phyloP scores from a whole-genome alignment of 2,329 filamentous ascomycete genomes.

The Beauveria sp. region DNA sequence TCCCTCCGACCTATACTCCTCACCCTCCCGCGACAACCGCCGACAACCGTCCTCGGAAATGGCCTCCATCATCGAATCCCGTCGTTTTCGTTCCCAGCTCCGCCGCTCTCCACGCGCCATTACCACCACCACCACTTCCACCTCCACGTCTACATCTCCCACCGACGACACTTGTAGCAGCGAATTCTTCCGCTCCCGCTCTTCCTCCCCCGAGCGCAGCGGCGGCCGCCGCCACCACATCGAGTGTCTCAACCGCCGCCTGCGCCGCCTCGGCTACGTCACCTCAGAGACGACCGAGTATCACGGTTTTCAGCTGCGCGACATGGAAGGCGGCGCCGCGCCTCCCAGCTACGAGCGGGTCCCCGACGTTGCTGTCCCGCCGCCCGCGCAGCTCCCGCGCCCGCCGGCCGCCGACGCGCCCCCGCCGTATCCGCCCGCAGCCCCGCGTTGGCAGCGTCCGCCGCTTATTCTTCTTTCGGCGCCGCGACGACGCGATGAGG shows the following conservation, averaged over 20 bases:
- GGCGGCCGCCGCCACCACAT: not conserved
- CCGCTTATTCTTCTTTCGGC: too few relatives aligned
- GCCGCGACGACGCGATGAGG: not conserved
- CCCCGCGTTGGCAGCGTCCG: too few relatives aligned
- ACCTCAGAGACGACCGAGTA: not conserved
- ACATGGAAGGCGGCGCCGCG: not conserved
- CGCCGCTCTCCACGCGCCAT: not conserved
- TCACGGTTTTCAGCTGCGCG: slow-evolving; percentile 2
- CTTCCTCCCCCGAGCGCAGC: not conserved
- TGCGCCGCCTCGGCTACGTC: slow-evolving; percentile 1
- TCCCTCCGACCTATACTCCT: not conserved
- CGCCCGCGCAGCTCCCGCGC: not conserved
- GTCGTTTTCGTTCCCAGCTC: not conserved
- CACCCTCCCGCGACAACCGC: not conserved
- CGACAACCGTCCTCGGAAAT: not conserved
- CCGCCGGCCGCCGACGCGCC: not conserved
- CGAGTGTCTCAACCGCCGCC: slow-evolving; percentile 3
- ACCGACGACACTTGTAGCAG: not conserved
- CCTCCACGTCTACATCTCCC: not conserved
- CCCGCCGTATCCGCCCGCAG: not conserved
- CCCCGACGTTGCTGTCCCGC: not conserved
- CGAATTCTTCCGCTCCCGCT: not conserved
- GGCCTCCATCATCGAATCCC: not conserved
- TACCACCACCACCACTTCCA: not conserved
- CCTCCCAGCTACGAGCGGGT: not conserved